Conservation (phyloP, 495 filamentous ascomycete species). For the Parachaetomium inaequale region DNA sequence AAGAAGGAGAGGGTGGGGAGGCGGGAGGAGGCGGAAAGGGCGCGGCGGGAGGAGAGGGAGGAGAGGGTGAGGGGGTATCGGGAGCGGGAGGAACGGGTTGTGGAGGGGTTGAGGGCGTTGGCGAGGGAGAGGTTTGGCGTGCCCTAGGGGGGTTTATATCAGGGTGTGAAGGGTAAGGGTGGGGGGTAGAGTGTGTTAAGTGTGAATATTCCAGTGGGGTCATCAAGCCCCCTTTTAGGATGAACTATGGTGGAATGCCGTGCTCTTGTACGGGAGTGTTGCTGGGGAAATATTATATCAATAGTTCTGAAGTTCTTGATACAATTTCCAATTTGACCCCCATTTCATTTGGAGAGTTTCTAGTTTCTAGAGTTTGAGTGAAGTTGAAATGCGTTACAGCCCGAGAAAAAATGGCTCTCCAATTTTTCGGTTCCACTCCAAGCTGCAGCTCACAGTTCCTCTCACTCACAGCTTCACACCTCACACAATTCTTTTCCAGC, state of each 20-base stretch:
- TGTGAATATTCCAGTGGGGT: no score
- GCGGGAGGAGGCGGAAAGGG: conserved; percentile 61
- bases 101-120: conserved; percentile 61
- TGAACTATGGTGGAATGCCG: no score
- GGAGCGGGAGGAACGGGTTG: conserved; percentile 61
- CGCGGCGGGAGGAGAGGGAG: conserved; percentile 59
- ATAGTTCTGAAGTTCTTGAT: no score
- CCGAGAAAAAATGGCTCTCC: not conserved
- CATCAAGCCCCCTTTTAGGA: no score
- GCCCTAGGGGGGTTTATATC: not conserved
- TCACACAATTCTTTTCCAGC: not conserved
- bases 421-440: conserved; percentile 8
- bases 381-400: not conserved
- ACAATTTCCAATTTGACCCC: no score
- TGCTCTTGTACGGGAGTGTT: no score
- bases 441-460: not conserved
- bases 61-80: conserved; percentile 54
- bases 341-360: no score
- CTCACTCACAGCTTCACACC: conserved; percentile 2
- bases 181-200: not conserved
- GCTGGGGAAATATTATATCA: no score
- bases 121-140: conserved; percentile 57
- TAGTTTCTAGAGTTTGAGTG: not conserved
- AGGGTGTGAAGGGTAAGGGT: not conserved
- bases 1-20: conserved; percentile 63